Conservation (phyloP, 306 rosid genomes). For the Fagus crenata region DNA sequence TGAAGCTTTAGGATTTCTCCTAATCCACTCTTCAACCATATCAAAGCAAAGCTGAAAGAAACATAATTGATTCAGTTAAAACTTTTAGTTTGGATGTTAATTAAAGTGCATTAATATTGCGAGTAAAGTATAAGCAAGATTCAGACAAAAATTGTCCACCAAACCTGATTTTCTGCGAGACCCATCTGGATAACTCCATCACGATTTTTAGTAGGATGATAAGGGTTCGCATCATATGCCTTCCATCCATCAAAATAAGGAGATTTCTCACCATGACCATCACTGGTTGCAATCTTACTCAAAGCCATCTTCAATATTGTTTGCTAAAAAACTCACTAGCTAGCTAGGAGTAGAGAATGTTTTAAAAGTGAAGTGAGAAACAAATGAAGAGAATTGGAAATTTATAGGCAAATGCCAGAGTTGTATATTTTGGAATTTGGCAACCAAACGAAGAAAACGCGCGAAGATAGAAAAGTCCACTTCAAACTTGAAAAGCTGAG, state of each 20-base stretch:
- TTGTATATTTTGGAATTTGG: too few relatives aligned
- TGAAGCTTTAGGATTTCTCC: conserved; percentile 69
- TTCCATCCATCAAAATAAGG: conserved; percentile 91
- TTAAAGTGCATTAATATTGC: not conserved
- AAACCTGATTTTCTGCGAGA: conserved; percentile 93
- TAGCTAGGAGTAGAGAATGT: not conserved
- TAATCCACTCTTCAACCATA: conserved; percentile 65
- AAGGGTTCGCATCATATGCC: conserved; percentile 78
- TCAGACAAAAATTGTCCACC: not conserved
- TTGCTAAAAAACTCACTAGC: not conserved
- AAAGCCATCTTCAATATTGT: conserved; percentile 27
- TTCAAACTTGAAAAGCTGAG: too few relatives aligned
- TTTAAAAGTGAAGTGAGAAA: too few relatives aligned
- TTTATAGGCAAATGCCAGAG: too few relatives aligned
- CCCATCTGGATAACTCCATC: conserved; percentile 87
- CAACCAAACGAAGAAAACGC: too few relatives aligned
- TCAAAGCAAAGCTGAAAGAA: conserved; percentile 59
- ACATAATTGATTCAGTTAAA: not conserved
- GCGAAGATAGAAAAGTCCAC: too few relatives aligned
- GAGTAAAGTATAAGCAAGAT: not conserved
- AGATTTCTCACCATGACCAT: conserved; percentile 74
- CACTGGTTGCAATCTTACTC: conserved; percentile 58
- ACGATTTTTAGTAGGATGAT: conserved; percentile 59
- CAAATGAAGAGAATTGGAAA: too few relatives aligned
- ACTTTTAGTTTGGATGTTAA: not conserved